A percentile compares a stretch with the other conserved stretches of the same genome.
These are phyloP conservation scores for Extremus antarcticus DNA, from an alignment of 495 filamentous ascomycete genomes.

Conservation along the genomic window DNA sequence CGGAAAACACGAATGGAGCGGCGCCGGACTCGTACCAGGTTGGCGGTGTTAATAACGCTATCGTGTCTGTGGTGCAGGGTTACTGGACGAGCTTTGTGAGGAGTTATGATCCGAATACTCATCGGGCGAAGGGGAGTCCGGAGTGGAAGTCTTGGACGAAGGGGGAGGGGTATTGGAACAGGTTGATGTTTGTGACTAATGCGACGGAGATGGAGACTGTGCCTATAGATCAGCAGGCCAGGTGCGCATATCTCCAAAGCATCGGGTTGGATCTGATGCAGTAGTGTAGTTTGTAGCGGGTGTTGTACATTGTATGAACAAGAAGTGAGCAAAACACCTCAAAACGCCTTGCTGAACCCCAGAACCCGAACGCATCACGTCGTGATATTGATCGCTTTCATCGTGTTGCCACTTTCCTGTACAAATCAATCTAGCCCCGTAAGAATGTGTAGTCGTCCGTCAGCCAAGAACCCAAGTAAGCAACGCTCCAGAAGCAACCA, in stretches of 20 bases:
- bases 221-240: conserved; percentile 32
- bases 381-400: too few relatives aligned
- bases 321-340: background rate
- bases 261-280: conserved; percentile 44
- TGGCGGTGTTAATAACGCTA: conserved; percentile 26
- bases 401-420: too few relatives aligned
- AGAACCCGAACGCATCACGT: too few relatives aligned
- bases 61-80: conserved; percentile 19
- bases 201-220: conserved; percentile 50
- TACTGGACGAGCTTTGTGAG: conserved; percentile 29
- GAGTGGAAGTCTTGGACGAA: conserved; percentile 32
- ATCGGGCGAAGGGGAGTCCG: conserved; percentile 12
- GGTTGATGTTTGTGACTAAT: conserved; percentile 46
- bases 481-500: conserved; percentile 41
- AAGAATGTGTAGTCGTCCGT: too few relatives aligned
- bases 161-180: conserved; percentile 21
- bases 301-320: background rate
- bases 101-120: conserved; percentile 21
- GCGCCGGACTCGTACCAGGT: conserved; percentile 44
- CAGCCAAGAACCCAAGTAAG: conserved; percentile 31
- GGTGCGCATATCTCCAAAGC: conserved; percentile 43
- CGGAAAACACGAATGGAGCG: conserved; percentile 30
- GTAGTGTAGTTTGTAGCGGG: conserved; percentile 25
- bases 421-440: too few relatives aligned
- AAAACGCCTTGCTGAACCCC: background rate